Percentiles rank a stretch among this genome's conserved stretches.
These are phyloP conservation scores for Porcisia hertigi DNA, from an alignment of 208 protist species.

Conservation along the genomic window DNA sequence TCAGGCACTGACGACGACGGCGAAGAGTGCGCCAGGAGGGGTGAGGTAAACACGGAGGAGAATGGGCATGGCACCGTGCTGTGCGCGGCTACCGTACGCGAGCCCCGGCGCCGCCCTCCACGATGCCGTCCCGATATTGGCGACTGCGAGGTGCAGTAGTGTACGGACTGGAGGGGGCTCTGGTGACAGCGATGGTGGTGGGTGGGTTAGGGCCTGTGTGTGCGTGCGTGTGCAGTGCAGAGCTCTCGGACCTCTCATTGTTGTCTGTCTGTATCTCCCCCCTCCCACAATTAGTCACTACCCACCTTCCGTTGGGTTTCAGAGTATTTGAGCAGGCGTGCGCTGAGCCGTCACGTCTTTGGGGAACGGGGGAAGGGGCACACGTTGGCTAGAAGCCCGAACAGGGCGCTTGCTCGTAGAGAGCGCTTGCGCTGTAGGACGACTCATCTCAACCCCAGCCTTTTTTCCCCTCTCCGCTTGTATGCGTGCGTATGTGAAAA, in stretches of 20 bases:
- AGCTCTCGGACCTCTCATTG: not conserved
- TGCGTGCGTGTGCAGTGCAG: conserved; percentile 1
- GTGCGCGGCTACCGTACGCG: not conserved
- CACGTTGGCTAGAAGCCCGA: not conserved
- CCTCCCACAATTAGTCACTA: not conserved
- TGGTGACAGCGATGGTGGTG: not conserved
- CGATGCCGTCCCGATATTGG: conserved; percentile 34
- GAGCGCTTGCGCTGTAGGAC: not conserved
- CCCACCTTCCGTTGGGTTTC: too few relatives aligned
- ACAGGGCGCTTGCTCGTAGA: not conserved
- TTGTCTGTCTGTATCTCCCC: not conserved
- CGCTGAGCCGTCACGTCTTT: not conserved
- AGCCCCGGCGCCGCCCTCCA: conserved; percentile 4
- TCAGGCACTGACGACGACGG: not conserved
- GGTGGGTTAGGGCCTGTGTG: not conserved
- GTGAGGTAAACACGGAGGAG: not conserved
- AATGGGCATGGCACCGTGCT: not conserved
- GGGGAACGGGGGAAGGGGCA: too few relatives aligned
- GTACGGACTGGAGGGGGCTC: not conserved
- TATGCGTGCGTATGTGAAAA: not conserved
- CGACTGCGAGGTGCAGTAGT: conserved; percentile 55
- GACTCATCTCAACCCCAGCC: not conserved
- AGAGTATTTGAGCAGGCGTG: not conserved
- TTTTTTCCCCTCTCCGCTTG: not conserved
- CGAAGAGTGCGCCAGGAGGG: not conserved